Evolutionary conservation across 257 asterid genomes (phyloP).

Genomic region (Gardenia jasminoides): DNA sequence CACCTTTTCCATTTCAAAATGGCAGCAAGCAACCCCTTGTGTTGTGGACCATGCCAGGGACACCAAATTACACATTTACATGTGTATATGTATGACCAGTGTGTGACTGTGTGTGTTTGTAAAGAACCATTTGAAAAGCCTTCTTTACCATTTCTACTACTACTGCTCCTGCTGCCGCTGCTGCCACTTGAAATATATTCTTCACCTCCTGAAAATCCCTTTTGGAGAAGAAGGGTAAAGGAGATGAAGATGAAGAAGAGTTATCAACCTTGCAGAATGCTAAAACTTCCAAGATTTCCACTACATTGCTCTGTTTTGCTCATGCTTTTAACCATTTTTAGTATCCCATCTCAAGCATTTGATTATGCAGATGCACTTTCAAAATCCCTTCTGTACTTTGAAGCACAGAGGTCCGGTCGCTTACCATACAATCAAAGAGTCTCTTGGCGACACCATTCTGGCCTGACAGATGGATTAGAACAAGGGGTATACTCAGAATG

Average conservation of each 20-base stretch:
- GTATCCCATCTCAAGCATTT: slow-evolving; percentile 10
- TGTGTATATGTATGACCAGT: background rate
- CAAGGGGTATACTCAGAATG: slow-evolving; percentile 55
- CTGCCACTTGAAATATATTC: background rate
- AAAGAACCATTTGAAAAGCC: background rate
- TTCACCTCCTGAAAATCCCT: slow-evolving; percentile 21
- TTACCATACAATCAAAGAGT: slow-evolving; percentile 80
- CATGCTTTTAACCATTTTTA: background rate
- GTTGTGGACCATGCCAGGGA: background rate
- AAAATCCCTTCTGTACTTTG: slow-evolving; percentile 83
- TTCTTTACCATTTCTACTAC: background rate
- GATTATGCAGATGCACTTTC: slow-evolving; percentile 71
- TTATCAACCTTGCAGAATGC: background rate
- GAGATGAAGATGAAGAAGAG: slow-evolving; percentile 5
- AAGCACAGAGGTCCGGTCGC: slow-evolving; percentile 93
- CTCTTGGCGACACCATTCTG: slow-evolving; percentile 91
- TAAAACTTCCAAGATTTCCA: background rate
- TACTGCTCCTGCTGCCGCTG: no score
- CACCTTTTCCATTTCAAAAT: background rate
- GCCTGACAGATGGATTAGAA: slow-evolving; percentile 86
- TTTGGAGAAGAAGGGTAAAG: slow-evolving; percentile 15
- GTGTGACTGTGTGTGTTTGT: background rate
- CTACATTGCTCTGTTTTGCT: slow-evolving; percentile 6
- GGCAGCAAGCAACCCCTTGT: background rate
- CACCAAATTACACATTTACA: background rate